Evolutionary conservation across 2,329 filamentous ascomycete species (phyloP).

Genomic region (Aspergillus neotritici): DNA sequence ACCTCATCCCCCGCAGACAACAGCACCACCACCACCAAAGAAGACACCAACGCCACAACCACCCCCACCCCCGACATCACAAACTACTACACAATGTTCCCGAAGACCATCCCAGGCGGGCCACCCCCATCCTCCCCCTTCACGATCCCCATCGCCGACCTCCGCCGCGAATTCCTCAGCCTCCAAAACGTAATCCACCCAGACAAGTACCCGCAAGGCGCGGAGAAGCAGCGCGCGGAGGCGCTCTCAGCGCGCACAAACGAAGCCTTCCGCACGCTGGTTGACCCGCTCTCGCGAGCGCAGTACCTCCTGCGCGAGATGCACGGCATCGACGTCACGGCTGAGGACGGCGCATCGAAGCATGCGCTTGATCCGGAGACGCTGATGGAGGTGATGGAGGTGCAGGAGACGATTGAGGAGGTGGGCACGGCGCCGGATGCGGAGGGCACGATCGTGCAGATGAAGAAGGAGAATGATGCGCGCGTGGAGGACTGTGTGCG

Average conservation of each 20-base stretch:
- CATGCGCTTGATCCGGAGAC: conserved; percentile 65
- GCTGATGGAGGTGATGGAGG: conserved; percentile 81
- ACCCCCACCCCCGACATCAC: conserved; percentile 31
- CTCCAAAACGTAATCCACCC: conserved; percentile 58
- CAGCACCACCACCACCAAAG: background rate
- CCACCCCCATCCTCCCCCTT: conserved; percentile 75
- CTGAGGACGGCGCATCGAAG: conserved; percentile 67
- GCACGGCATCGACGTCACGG: conserved; percentile 66
- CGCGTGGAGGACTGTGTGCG: conserved; percentile 61
- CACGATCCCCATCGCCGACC: conserved; percentile 60
- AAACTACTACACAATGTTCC: conserved; percentile 86
- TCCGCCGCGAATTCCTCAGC: conserved; percentile 79
- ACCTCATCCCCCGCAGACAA: conserved; percentile 2
- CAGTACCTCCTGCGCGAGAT: conserved; percentile 70
- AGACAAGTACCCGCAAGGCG: conserved; percentile 44
- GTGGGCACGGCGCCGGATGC: conserved; percentile 45
- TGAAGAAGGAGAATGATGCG: conserved; percentile 62
- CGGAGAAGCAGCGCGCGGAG: conserved; percentile 59
- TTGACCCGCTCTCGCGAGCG: conserved; percentile 72
- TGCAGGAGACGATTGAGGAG: conserved; percentile 68
- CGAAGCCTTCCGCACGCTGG: conserved; percentile 81
- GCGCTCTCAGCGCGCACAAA: conserved; percentile 79
- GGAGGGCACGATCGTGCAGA: conserved; percentile 57
- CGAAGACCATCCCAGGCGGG: conserved; percentile 66
- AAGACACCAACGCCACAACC: conserved; percentile 1